phyloP scores from a whole-genome alignment of 441 rosid genomes.

The Brassica hybrid region DNA sequence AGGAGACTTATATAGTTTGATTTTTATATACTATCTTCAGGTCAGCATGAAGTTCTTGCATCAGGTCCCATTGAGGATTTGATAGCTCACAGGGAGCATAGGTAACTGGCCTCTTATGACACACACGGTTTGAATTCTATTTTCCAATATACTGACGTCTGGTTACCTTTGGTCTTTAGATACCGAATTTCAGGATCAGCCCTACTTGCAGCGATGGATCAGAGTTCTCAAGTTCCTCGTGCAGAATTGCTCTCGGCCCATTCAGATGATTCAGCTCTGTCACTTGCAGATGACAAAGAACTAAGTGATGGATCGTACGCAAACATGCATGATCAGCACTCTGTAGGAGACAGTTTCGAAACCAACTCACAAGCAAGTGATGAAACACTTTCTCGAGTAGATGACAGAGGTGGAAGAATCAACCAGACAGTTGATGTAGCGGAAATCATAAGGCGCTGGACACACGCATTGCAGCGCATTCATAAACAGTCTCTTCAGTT shows the following conservation, averaged over 20 bases:
- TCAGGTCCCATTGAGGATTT: conserved; percentile 99
- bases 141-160: conserved; percentile 32
- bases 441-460: conserved; percentile 99
- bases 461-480: conserved; percentile 98
- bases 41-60: conserved; percentile 98
- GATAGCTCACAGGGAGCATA: conserved; percentile 99
- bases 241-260: conserved; percentile 65
- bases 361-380: conserved; percentile 64
- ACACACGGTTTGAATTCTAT: conserved; percentile 16
- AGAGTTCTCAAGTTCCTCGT: conserved; percentile 87
- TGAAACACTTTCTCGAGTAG: conserved; percentile 69
- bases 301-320: conserved; percentile 59
- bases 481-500: conserved; percentile 97
- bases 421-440: conserved; percentile 96
- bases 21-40: conserved; percentile 46
- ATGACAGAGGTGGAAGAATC: conserved; percentile 90
- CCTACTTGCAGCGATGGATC: conserved; percentile 97
- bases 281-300: conserved; percentile 71
- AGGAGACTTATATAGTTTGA: conserved; percentile 4
- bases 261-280: conserved; percentile 50
- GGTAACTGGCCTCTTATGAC: conserved; percentile 56
- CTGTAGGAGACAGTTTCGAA: conserved; percentile 51
- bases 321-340: conserved; percentile 48
- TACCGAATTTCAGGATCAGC: conserved; percentile 98
- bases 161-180: conserved; percentile 54